These are phyloP conservation scores for Neofusicoccum parvum DNA, from an alignment of 2,329 filamentous ascomycete species.

Conservation along the genomic window DNA sequence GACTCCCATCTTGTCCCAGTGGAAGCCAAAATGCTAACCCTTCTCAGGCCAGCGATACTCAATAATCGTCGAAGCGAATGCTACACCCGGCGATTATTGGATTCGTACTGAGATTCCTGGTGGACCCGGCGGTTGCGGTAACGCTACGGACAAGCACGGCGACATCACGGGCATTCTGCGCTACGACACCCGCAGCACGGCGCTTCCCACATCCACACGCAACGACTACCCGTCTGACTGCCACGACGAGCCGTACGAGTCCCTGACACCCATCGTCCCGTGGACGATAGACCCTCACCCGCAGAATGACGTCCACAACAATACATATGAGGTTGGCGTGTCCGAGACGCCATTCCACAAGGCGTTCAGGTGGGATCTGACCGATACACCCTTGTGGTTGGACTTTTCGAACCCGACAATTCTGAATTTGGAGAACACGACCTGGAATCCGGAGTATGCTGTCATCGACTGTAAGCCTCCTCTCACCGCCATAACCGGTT, in stretches of 20 bases:
- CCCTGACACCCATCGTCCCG: conserved; percentile 30
- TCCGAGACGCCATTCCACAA: conserved; percentile 17
- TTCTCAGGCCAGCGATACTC: conserved; percentile 47
- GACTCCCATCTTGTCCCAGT: background rate
- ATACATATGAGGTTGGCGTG: conserved; percentile 29
- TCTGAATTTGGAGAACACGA: conserved; percentile 28
- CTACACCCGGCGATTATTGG: conserved; percentile 30
- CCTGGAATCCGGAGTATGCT: conserved; percentile 27
- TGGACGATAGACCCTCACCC: conserved; percentile 28
- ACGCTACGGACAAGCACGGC: conserved; percentile 28
- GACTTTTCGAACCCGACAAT: conserved; percentile 32
- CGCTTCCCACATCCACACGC: conserved; percentile 24
- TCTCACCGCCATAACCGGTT: background rate
- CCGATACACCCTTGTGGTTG: conserved; percentile 30
- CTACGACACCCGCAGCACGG: conserved; percentile 25
- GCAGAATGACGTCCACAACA: conserved; percentile 25
- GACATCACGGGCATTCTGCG: conserved; percentile 30
- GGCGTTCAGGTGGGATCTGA: conserved; percentile 29
- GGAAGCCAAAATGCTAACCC: background rate
- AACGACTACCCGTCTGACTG: conserved; percentile 27
- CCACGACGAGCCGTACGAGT: conserved; percentile 30
- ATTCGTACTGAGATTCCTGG: conserved; percentile 28
- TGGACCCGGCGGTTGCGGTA: conserved; percentile 29
- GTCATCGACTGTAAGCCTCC: conserved; percentile 25
- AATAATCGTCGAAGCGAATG: conserved; percentile 48